Conservation (phyloP, 257 asterid genomes). For the Jacaranda mimosifolia region DNA sequence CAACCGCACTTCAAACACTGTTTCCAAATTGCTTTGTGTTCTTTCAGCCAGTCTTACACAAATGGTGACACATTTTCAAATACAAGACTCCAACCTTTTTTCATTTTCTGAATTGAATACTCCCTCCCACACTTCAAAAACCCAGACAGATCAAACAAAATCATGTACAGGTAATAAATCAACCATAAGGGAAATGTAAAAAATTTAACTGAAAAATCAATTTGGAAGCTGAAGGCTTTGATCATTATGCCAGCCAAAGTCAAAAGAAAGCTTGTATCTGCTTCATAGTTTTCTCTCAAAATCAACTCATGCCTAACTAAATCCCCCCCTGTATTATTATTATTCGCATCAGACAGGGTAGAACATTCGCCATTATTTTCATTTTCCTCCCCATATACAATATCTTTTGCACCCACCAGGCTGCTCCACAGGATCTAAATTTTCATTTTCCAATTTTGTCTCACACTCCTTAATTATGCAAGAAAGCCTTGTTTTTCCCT, state of each 20-base stretch:
- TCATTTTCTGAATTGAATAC: constrained; percentile 35
- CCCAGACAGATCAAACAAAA: constrained; percentile 62
- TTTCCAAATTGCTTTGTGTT: constrained; percentile 56
- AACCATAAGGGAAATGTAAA: constrained; percentile 54
- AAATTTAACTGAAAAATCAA: constrained; percentile 46
- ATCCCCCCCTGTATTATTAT: background rate
- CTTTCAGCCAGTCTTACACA: constrained; percentile 55
- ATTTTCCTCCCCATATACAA: constrained; percentile 24
- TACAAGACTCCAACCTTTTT: constrained; percentile 37
- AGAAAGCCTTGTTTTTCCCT: constrained; percentile 13
- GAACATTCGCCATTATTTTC: constrained; percentile 35
- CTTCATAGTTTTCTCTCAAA: constrained; percentile 42
- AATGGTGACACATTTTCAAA: constrained; percentile 32
- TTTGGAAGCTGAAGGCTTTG: constrained; percentile 53
- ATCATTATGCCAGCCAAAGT: constrained; percentile 46
- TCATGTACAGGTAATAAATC: constrained; percentile 49
- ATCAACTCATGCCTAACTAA: constrained; percentile 38
- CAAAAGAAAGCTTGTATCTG: constrained; percentile 45
- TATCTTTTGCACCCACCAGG: constrained; percentile 31
- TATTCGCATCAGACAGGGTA: constrained; percentile 28
- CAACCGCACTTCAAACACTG: constrained; percentile 64
- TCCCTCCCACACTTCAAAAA: constrained; percentile 42
- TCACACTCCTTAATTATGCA: constrained; percentile 33
- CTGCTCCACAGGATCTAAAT: constrained; percentile 33
- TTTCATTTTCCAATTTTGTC: constrained; percentile 24